A percentile compares a stretch with the other conserved stretches of the same genome.
Conservation (phyloP, 1,139 yeast genomes). For the Taphrina confusa region DNA sequence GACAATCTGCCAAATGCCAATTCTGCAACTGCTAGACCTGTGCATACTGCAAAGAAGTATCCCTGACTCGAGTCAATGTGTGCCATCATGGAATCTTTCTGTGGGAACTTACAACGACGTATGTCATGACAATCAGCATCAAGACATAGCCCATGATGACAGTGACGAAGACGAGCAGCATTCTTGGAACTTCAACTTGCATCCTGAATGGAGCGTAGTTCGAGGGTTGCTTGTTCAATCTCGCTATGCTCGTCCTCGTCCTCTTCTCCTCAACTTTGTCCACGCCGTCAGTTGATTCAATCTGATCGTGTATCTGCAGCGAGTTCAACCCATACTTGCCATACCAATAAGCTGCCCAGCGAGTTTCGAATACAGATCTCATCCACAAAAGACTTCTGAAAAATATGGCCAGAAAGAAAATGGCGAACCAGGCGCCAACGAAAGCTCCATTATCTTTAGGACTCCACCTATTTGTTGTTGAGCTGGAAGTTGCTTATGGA, state of each 20-base stretch:
- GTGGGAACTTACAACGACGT: slow-evolving; percentile 9
- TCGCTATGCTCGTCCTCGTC: neutral
- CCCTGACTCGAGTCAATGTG: slow-evolving; percentile 5
- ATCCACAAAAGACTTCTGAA: slow-evolving; percentile 3
- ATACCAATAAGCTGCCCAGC: slow-evolving; percentile 20
- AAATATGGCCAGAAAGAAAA: slow-evolving; percentile 9
- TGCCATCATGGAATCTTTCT: no score
- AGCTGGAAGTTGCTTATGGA: neutral
- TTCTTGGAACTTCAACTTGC: slow-evolving; percentile 17
- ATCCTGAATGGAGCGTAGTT: neutral
- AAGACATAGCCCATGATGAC: slow-evolving; percentile 6
- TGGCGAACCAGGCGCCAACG: slow-evolving; percentile 16
- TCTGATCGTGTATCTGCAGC: neutral
- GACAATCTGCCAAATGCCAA: slow-evolving; percentile 1
- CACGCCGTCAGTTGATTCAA: neutral
- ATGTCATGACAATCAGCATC: slow-evolving; percentile 21
- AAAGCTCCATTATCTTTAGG: slow-evolving; percentile 10
- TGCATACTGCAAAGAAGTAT: slow-evolving; percentile 20
- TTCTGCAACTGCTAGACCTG: slow-evolving; percentile 13
- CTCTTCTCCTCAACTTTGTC: neutral
- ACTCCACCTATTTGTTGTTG: neutral
- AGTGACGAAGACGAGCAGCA: slow-evolving; percentile 15
- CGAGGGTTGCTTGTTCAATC: neutral
- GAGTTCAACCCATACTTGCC: neutral
- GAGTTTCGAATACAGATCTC: slow-evolving; percentile 5